Conservation (phyloP, 2,329 filamentous ascomycete species). For the Cladosporium oxysporum region DNA sequence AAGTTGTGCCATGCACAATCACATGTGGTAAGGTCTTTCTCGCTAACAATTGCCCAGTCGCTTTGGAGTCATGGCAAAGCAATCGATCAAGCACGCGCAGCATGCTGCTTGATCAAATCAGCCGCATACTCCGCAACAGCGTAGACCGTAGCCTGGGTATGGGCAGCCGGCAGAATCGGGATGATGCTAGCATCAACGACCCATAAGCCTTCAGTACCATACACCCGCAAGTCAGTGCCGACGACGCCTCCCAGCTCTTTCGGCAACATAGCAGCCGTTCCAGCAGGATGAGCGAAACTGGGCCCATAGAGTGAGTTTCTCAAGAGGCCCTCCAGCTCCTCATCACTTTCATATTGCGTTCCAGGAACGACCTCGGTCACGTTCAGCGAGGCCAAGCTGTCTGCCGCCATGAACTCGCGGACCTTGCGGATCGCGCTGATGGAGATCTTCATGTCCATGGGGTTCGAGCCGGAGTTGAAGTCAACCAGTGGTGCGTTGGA, state of each 20-base stretch:
- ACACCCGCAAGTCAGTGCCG: slow-evolving; percentile 39
- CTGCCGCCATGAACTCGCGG: slow-evolving; percentile 13
- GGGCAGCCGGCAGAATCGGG: slow-evolving; percentile 35
- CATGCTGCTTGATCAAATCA: slow-evolving; percentile 36
- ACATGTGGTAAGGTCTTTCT: too few species aligned
- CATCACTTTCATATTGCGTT: slow-evolving; percentile 22
- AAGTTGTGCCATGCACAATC: too few species aligned
- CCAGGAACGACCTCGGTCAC: slow-evolving; percentile 23
- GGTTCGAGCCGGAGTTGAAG: slow-evolving; percentile 11
- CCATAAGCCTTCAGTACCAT: slow-evolving; percentile 40
- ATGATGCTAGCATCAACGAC: slow-evolving; percentile 41
- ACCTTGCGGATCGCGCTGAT: slow-evolving; percentile 5
- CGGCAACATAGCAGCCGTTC: slow-evolving; percentile 40
- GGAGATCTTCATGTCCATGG: slow-evolving; percentile 5
- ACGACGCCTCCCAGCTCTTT: slow-evolving; percentile 33
- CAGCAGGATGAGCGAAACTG: slow-evolving; percentile 44
- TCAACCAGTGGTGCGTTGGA: background rate
- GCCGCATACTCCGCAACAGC: slow-evolving; percentile 37
- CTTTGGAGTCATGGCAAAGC: too few species aligned
- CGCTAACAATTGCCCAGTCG: too few species aligned
- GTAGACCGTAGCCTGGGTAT: slow-evolving; percentile 35
- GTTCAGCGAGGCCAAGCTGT: background rate
- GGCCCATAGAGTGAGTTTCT: slow-evolving; percentile 30
- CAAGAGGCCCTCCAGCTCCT: slow-evolving; percentile 22
- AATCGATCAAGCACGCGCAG: background rate